Evolutionary conservation across 163 green algal species (phyloP).

Genomic region (Scenedesmus sp.): DNA sequence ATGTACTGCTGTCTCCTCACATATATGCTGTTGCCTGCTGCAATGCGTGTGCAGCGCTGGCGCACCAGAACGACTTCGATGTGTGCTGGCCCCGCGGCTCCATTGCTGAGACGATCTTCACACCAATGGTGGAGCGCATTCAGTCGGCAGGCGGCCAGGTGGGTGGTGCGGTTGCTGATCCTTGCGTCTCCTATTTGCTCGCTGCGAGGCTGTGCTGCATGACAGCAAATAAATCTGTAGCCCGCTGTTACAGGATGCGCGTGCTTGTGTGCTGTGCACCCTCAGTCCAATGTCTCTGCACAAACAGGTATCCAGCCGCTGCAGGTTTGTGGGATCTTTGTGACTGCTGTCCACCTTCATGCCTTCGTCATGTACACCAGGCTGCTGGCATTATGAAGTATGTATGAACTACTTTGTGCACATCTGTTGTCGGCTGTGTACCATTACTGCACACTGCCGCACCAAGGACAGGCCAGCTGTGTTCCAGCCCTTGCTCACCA

Average conservation of each 20-base stretch:
- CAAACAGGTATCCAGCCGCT: too few relatives aligned
- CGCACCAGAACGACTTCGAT: constrained; percentile 76
- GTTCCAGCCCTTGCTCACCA: too few relatives aligned
- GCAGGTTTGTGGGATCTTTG: too few relatives aligned
- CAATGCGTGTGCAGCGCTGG: background rate
- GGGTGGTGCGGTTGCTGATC: background rate
- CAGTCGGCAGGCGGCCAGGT: constrained; percentile 57
- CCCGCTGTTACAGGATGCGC: too few relatives aligned
- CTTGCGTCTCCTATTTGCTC: background rate
- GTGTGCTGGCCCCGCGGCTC: constrained; percentile 91
- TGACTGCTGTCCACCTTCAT: too few relatives aligned
- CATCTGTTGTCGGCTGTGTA: background rate
- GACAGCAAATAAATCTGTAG: too few relatives aligned
- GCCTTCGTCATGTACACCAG: too few relatives aligned
- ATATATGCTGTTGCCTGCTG: background rate
- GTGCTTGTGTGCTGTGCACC: too few relatives aligned
- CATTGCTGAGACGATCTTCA: constrained; percentile 93
- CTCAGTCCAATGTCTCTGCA: too few relatives aligned
- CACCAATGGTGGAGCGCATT: constrained; percentile 84
- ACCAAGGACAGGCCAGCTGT: too few relatives aligned
- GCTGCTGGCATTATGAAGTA: too few relatives aligned
- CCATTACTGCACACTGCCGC: background rate
- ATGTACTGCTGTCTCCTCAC: background rate
- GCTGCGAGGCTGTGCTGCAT: background rate
- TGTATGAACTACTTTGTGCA: background rate